phyloP scores from a whole-genome alignment of 2,329 filamentous ascomycete genomes.

The Colletotrichum sp. region DNA sequence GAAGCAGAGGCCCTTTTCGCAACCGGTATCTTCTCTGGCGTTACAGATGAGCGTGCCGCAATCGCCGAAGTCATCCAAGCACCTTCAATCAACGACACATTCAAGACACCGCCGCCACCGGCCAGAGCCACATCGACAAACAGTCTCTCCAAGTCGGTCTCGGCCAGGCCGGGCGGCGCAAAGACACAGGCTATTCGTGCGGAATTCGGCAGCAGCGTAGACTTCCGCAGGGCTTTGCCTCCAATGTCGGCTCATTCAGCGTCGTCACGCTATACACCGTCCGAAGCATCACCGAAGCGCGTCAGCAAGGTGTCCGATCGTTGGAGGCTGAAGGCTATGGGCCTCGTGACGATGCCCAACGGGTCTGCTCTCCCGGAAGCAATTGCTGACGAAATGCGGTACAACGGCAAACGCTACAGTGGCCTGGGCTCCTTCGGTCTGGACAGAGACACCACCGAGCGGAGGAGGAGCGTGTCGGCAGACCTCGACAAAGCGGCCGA shows the following conservation, averaged over 20 bases:
- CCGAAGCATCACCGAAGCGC: conserved; percentile 22
- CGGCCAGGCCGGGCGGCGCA: conserved; percentile 25
- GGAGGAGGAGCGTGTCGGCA: conserved; percentile 22
- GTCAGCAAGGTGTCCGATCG: conserved; percentile 46
- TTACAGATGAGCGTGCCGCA: conserved; percentile 41
- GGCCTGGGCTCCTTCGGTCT: conserved; percentile 43
- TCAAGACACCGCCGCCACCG: neutral
- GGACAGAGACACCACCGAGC: conserved; percentile 23
- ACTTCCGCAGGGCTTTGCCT: conserved; percentile 46
- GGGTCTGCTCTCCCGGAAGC: conserved; percentile 59
- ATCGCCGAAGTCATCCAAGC: conserved; percentile 39
- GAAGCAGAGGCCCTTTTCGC: conserved; percentile 43
- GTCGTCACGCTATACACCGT: conserved; percentile 13
- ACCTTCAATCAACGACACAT: neutral
- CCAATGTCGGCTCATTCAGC: conserved; percentile 28
- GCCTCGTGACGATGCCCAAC: conserved; percentile 57
- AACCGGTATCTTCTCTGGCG: conserved; percentile 45
- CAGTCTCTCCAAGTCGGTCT: conserved; percentile 14
- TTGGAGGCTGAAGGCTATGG: conserved; percentile 55
- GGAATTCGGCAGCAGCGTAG: conserved; percentile 32
- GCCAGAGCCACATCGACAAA: conserved; percentile 2
- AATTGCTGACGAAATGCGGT: conserved; percentile 50
- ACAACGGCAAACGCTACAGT: conserved; percentile 43
- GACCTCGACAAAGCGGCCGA: conserved; percentile 38
- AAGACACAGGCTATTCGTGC: conserved; percentile 44